Base-by-base conservation (phyloP, 805 yeast species). In the Candida montana region DNA sequence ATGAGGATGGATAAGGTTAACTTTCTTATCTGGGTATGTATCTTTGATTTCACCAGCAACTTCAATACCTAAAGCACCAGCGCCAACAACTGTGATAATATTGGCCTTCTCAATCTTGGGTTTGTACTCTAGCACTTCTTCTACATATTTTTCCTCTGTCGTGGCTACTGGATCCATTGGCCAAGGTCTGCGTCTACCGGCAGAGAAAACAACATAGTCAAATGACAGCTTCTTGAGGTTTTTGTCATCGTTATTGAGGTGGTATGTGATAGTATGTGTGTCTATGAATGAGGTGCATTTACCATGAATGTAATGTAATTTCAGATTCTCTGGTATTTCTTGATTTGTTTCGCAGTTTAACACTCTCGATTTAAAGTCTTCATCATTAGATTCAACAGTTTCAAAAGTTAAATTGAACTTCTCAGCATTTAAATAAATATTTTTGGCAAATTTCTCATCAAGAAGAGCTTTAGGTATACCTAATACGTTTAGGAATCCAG, bases 31-130 rank as follows among this genome's bases (percentile, higher is more conserved):
- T 2, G 67, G 64, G 46, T 57, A 70, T 16, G 53, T 50, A 35
- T 54, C 61, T 36, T 63, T 70, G 36, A 75, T 56, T 42, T 75
- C 79, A 24, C 69, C 75, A 1, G 76, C 73, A 20, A 69, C 57
- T 51, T 75, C 79, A 33, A 72, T 66, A 2, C 79, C 79, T 18
- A 72, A 55, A 1, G 78, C 74, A 17, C 80, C 80, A 13, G 71
- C 78, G 8, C 80, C 80, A 40, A 73, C 66, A 10, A 69, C 58
- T 5, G 72, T 65, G n/a, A 75, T 62, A 7, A 52, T 59, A 9
- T 68, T 54, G 13, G 70, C 63, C 3, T 43, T 33, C 13, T 53
- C 55, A 36, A 75, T 63, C n/a, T 56, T 53, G 1, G 50, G 48
- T 21, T 51, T 49, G 30, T 65, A 61, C 17, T 52, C 48, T 4